These are phyloP conservation scores for Sisymbrium altissimum DNA, from an alignment of 345 rosid genomes.

Conservation along the genomic window DNA sequence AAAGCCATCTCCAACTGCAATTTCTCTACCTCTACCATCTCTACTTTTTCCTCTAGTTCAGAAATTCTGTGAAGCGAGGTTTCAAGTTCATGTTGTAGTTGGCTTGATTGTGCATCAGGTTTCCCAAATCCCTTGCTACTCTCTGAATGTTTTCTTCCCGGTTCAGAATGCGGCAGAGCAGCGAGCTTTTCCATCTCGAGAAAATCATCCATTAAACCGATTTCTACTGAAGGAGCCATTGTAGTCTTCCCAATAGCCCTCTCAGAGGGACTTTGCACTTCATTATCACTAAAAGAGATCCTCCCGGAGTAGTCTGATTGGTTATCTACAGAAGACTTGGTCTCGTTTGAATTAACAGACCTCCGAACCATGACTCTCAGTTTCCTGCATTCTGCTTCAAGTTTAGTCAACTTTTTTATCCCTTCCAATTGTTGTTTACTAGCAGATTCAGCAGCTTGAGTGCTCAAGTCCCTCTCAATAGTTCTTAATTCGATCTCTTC, in stretches of 20 bases:
- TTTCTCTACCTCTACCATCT: conserved; percentile 40
- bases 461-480: conserved; percentile 82
- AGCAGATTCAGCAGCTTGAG: conserved; percentile 82
- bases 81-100: conserved; percentile 48
- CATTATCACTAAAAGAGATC: conserved; percentile 46
- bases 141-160: conserved; percentile 35
- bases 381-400: conserved; percentile 78
- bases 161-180: conserved; percentile 46
- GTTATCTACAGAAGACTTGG: conserved; percentile 62
- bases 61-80: conserved; percentile 44
- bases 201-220: conserved; percentile 93
- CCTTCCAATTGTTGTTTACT: conserved; percentile 88
- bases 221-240: conserved; percentile 42
- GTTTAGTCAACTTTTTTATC: conserved; percentile 66
- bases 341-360: conserved; percentile 50
- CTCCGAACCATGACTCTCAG: conserved; percentile 52
- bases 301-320: conserved; percentile 66
- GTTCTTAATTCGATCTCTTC: conserved; percentile 59
- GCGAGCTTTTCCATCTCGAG: conserved; percentile 94
- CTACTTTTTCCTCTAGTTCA: conserved; percentile 61
- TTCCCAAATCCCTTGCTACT: conserved; percentile 31
- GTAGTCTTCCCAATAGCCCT: conserved; percentile 36
- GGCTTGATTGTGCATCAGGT: conserved; percentile 31
- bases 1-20: conserved; percentile 35
- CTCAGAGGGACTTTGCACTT: conserved; percentile 44